A percentile compares a stretch with the other conserved stretches of the same genome.
phyloP scores from a whole-genome alignment of 2,329 filamentous ascomycete species.

The Trichophyton schoenleinii region DNA sequence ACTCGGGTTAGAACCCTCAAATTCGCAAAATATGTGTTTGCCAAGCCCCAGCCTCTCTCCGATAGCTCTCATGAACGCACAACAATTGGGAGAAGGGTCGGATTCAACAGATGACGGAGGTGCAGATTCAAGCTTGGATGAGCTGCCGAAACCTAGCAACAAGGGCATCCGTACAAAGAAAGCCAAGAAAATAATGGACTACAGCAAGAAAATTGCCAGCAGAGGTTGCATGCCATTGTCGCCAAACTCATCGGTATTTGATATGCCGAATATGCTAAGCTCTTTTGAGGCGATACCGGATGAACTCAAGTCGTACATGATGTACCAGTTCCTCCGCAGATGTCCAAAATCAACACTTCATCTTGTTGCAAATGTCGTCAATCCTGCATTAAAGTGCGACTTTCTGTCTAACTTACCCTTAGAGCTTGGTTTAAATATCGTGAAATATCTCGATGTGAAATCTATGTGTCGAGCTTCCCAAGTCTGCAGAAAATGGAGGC shows the following conservation, averaged over 20 bases:
- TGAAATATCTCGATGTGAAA: conserved; percentile 71
- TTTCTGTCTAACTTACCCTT: conserved; percentile 73
- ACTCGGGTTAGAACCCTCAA: background rate
- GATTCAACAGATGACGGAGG: conserved; percentile 31
- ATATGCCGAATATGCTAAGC: conserved; percentile 76
- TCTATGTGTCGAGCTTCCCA: conserved; percentile 84
- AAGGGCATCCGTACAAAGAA: background rate
- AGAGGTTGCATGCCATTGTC: conserved; percentile 26
- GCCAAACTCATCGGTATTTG: conserved; percentile 44
- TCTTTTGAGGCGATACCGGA: conserved; percentile 83
- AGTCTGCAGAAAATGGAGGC: conserved; percentile 88
- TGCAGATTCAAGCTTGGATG: conserved; percentile 33
- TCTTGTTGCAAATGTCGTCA: conserved; percentile 79
- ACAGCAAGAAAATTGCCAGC: conserved; percentile 18
- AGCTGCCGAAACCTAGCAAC: conserved; percentile 31
- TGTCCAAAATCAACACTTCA: conserved; percentile 81
- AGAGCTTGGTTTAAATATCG: conserved; percentile 76
- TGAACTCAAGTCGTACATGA: conserved; percentile 87
- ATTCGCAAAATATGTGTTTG: conserved; percentile 59
- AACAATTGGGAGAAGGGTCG: conserved; percentile 29
- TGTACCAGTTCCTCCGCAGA: conserved; percentile 85
- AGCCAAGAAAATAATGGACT: conserved; percentile 6
- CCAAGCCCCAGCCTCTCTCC: conserved; percentile 92
- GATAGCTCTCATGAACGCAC: conserved; percentile 59
- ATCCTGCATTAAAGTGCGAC: conserved; percentile 88